Evolutionary conservation across 2,329 filamentous ascomycete species (phyloP), one percentile per base, ranked within the genome.

Genomic region (Penicillium palitans): DNA sequence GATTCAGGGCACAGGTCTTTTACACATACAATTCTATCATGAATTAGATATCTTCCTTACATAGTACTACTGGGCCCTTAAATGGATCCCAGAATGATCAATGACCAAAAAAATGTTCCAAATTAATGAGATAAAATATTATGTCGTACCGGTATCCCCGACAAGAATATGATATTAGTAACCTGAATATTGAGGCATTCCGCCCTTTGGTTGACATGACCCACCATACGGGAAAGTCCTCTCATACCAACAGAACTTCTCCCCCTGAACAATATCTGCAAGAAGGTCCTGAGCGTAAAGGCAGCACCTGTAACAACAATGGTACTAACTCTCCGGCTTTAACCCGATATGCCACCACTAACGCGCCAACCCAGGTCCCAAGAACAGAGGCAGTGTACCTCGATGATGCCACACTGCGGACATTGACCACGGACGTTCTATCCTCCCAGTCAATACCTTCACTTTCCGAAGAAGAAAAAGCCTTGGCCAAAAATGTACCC

Each of bases 311-410:
- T 31, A 55, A 24, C 15, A 49, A 52, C n/a, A 24, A 53, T 50
- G 45, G 53, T 50, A 41, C 2, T 21, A n/a, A 41, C 9, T 6
- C 10, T 15, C 33, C 10, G 15, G 15, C 1, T 41, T 19, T 10
- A 25, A 9, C 35, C 24, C 6, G 3, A 41, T 25, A n/a, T 41
- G 19, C 15, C 25, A n/a, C 21, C 42, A 39, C 24, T 56, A 46
- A 57, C 21, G 21, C 27, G 17, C 15, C 42, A 33, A 33, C 13
- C 6, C 31, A 66, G 62, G 37, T 52, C 13, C 17, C 33, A 17
- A 57, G 51, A 21, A 66, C 62, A 50, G 66, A 69, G 52, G 64
- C 68, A 52, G 52, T 71, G 33, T 71, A 71, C 49, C 64, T 70
- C n/a, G 47, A 65, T 21, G 63, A 71, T 55, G 63, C 61, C 29